Evolutionary conservation across 306 rosid species (phyloP).

Genomic region (Myrica gale): DNA sequence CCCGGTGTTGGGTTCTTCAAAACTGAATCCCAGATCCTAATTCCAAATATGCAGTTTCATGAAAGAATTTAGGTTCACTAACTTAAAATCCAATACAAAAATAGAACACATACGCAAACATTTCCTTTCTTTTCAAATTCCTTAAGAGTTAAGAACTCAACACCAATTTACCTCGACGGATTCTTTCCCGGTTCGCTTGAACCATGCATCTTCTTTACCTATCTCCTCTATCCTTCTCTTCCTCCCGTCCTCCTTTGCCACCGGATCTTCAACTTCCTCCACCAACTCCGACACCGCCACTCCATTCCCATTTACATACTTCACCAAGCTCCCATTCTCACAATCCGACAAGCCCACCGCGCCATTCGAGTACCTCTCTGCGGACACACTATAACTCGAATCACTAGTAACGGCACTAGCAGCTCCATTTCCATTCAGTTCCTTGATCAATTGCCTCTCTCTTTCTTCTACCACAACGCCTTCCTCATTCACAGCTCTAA

Average conservation of each 20-base stretch:
- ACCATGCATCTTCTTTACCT: conserved; percentile 97
- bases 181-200: conserved; percentile 45
- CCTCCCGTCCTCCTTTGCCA: conserved; percentile 69
- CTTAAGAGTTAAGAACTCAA: conserved; percentile 8
- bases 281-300: conserved; percentile 38
- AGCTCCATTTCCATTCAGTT: conserved; percentile 67
- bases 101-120: not conserved
- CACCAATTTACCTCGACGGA: conserved; percentile 53
- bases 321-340: conserved; percentile 49
- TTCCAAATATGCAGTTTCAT: not conserved
- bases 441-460: conserved; percentile 41
- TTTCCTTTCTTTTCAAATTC: not conserved
- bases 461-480: conserved; percentile 49
- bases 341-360: conserved; percentile 39
- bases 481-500: conserved; percentile 58
- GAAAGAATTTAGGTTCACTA: not conserved
- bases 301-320: conserved; percentile 71
- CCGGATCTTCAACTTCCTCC: conserved; percentile 38
- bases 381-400: conserved; percentile 39
- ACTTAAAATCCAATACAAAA: not conserved
- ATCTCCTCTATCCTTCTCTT: conserved; percentile 88
- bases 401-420: conserved; percentile 29
- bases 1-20: not conserved
- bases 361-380: conserved; percentile 46
- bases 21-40: not conserved